phyloP scores from a whole-genome alignment of 495 filamentous ascomycete genomes.

The Hamigera avellanea region DNA sequence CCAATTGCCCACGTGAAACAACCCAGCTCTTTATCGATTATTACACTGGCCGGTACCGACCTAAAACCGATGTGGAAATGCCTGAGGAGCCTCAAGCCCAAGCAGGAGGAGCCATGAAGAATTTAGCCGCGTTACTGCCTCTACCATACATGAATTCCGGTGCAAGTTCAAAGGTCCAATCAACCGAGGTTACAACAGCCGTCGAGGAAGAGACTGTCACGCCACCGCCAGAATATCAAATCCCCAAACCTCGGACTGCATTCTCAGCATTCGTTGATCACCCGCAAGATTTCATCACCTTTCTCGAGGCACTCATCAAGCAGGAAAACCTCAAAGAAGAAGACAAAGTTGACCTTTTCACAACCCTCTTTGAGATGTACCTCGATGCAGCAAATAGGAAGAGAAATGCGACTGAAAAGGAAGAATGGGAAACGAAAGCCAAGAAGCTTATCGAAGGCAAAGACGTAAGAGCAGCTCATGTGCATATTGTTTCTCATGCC shows the following conservation, averaged over 20 bases:
- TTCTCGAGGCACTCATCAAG: conserved; percentile 73
- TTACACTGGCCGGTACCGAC: conserved; percentile 74
- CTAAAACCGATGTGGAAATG: conserved; percentile 52
- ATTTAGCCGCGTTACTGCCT: conserved; percentile 70
- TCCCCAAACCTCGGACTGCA: conserved; percentile 75
- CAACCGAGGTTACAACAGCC: conserved; percentile 13
- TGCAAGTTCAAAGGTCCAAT: conserved; percentile 28
- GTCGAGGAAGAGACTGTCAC: conserved; percentile 16
- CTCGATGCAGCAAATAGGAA: conserved; percentile 74
- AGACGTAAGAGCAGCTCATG: conserved; percentile 33
- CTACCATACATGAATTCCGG: conserved; percentile 71
- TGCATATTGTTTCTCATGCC: conserved; percentile 1
- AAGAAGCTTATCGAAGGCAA: conserved; percentile 70
- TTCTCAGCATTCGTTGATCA: conserved; percentile 97
- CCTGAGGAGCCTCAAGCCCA: conserved; percentile 40
- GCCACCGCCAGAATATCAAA: conserved; percentile 21
- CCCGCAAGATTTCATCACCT: conserved; percentile 76
- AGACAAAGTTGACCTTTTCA: conserved; percentile 80
- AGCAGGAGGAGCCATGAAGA: conserved; percentile 63
- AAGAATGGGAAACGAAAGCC: conserved; percentile 82
- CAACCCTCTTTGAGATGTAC: conserved; percentile 96
- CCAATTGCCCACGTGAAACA: conserved; percentile 67
- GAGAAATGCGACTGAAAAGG: conserved; percentile 50
- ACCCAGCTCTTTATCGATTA: conserved; percentile 86
- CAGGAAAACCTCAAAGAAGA: conserved; percentile 52